Conservation (phyloP, 495 filamentous ascomycete genomes). For the Opeltia flavorubescens region DNA sequence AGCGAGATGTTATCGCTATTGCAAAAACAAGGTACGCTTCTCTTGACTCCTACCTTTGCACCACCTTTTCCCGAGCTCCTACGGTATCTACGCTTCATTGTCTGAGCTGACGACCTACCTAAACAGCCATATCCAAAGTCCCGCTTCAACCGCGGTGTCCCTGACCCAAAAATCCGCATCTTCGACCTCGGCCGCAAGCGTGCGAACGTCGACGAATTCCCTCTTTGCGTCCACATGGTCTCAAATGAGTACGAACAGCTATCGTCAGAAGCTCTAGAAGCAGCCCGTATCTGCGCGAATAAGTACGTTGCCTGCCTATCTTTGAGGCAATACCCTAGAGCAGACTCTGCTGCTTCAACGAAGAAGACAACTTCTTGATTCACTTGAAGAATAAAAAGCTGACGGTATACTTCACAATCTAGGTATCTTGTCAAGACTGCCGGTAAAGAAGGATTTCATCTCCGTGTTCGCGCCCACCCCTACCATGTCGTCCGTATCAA, state of each 20-base stretch:
- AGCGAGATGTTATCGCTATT: conserved; percentile 99
- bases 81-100: not conserved
- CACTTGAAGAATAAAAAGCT: not conserved
- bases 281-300: conserved; percentile 98
- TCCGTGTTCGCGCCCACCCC: conserved; percentile 94
- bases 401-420: conserved; percentile 5
- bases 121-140: conserved; percentile 94
- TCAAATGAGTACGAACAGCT: conserved; percentile 99
- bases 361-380: no score
- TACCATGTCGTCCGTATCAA: conserved; percentile 99
- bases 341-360: no score
- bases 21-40: conserved; percentile 94
- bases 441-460: conserved; percentile 99
- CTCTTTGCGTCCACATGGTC: conserved; percentile 92
- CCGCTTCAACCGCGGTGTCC: conserved; percentile 99
- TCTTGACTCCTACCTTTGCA: no score
- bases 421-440: conserved; percentile 90
- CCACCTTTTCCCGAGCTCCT: no score
- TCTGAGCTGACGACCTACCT: conserved; percentile 20
- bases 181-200: conserved; percentile 99
- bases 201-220: conserved; percentile 96
- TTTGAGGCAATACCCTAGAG: no score
- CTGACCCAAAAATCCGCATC: conserved; percentile 98
- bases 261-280: conserved; percentile 95
- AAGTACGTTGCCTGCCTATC: no score